Evolutionary conservation across 768 basidiomycete species (phyloP).

Genomic region (Daedalea quercina): DNA sequence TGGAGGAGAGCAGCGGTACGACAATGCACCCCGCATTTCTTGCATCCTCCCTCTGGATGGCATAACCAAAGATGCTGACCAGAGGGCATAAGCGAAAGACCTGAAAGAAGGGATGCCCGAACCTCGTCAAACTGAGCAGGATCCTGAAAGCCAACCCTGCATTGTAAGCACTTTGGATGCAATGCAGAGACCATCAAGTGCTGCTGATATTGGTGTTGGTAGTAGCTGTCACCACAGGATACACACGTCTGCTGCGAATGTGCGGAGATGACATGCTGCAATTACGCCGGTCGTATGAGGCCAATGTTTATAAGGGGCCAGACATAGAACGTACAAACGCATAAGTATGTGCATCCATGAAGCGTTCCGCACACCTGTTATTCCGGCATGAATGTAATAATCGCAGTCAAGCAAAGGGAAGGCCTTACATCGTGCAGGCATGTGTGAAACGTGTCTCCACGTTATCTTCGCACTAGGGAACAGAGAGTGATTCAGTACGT

Average conservation of each 20-base stretch:
- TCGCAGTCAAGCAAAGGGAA: too few species aligned
- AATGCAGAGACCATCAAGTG: not conserved
- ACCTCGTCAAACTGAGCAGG: not conserved
- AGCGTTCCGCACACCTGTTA: not conserved
- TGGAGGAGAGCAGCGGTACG: not conserved
- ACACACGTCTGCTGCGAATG: not conserved
- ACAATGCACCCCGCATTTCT: not conserved
- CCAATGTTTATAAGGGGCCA: too few species aligned
- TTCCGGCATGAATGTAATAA: not conserved
- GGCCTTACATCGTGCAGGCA: too few species aligned
- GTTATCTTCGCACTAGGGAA: too few species aligned
- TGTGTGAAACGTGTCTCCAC: too few species aligned
- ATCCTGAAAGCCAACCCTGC: not conserved
- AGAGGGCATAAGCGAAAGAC: not conserved
- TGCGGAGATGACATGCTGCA: not conserved
- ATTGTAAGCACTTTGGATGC: not conserved
- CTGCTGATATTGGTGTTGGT: not conserved
- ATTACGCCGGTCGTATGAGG: too few species aligned
- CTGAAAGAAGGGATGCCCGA: not conserved
- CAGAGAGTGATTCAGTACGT: too few species aligned
- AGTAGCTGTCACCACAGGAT: not conserved
- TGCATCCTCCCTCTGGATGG: not conserved
- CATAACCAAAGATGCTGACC: not conserved
- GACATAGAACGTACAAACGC: not conserved
- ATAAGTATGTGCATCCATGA: not conserved